Percentiles rank a stretch among this genome's conserved stretches.
phyloP scores from a whole-genome alignment of 2,329 filamentous ascomycete genomes.

The Amauroascus niger region DNA sequence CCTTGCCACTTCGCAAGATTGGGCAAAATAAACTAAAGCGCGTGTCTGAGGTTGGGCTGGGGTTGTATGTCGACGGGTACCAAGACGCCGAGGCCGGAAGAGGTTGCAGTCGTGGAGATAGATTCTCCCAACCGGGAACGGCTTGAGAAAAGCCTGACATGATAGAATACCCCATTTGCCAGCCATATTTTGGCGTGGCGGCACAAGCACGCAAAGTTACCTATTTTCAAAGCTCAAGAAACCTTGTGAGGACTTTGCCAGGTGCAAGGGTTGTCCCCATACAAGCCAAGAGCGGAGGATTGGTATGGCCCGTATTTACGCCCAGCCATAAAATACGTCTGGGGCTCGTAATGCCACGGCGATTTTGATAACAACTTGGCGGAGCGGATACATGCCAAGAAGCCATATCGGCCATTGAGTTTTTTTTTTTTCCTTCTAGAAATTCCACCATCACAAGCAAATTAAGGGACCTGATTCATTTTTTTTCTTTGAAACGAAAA shows the following conservation, averaged over 20 bases:
- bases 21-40: conserved; percentile 3
- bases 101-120: conserved; percentile 6
- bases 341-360: background rate
- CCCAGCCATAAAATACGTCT: background rate
- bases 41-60: background rate
- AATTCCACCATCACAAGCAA: background rate
- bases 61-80: background rate
- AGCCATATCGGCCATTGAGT: too few relatives aligned
- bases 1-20: conserved; percentile 10
- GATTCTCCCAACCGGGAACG: background rate
- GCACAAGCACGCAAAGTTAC: background rate
- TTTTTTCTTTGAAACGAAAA: too few relatives aligned
- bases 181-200: background rate
- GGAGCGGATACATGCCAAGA: conserved; percentile 1
- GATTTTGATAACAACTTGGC: conserved; percentile 2
- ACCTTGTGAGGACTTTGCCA: background rate
- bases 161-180: background rate
- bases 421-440: background rate
- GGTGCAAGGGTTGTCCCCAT: background rate
- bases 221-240: background rate
- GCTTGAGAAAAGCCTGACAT: background rate
- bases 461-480: too few relatives aligned
- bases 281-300: conserved; percentile 5
- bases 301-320: background rate
- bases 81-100: conserved; percentile 5